Conservation (phyloP, 2,329 filamentous ascomycete species). For the Xylaria sp. region DNA sequence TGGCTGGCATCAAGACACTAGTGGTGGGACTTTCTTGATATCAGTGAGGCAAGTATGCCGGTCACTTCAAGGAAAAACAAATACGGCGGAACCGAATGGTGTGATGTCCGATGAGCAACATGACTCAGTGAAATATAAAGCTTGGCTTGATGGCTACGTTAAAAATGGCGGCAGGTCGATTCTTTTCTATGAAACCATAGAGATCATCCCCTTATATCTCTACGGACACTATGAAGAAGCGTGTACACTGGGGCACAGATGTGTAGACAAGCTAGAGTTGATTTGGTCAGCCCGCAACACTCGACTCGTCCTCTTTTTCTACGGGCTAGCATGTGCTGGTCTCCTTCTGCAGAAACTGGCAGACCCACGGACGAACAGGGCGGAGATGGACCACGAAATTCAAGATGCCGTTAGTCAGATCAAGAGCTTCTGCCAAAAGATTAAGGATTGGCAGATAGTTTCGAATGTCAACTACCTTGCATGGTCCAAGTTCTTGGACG, state of each 20-base stretch:
- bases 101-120: constrained; percentile 75
- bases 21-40: constrained; percentile 73
- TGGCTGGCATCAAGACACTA: constrained; percentile 72
- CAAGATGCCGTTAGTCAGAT: constrained; percentile 59
- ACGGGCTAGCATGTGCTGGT: constrained; percentile 63
- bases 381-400: constrained; percentile 50
- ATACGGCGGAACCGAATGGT: constrained; percentile 52
- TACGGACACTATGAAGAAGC: constrained; percentile 68
- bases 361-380: constrained; percentile 52
- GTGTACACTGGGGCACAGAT: constrained; percentile 60
- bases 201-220: constrained; percentile 66
- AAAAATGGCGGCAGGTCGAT: constrained; percentile 68
- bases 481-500: constrained; percentile 72
- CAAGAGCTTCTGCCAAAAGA: constrained; percentile 60
- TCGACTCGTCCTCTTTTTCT: constrained; percentile 62
- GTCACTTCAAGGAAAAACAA: constrained; percentile 77
- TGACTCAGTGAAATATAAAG: constrained; percentile 62
- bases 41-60: constrained; percentile 69
- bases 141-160: constrained; percentile 58
- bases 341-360: constrained; percentile 55
- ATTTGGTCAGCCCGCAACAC: constrained; percentile 67
- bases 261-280: constrained; percentile 52
- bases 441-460: constrained; percentile 67
- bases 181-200: constrained; percentile 71
- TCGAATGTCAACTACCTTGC: constrained; percentile 74